These are phyloP conservation scores for Opeltia flavorubescens DNA, from an alignment of 495 filamentous ascomycete species.

Conservation along the genomic window DNA sequence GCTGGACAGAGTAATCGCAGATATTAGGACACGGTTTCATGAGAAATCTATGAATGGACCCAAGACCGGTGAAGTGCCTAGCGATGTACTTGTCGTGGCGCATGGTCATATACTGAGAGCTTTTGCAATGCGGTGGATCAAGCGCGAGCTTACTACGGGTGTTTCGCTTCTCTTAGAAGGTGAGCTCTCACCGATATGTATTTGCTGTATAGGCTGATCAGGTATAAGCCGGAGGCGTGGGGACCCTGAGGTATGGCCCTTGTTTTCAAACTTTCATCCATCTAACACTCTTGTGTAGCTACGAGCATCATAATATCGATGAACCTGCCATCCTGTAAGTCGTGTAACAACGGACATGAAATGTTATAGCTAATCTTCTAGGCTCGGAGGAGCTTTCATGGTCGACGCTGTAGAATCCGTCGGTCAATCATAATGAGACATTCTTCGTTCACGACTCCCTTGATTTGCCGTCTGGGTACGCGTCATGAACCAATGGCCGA, in stretches of 20 bases:
- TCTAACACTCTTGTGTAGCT: conserved; percentile 26
- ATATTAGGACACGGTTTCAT: conserved; percentile 51
- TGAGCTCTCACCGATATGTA: not conserved
- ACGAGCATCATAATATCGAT: conserved; percentile 52
- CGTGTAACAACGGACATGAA: not conserved
- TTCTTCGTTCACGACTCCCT: too few relatives aligned
- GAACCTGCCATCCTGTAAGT: conserved; percentile 50
- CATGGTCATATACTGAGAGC: conserved; percentile 84
- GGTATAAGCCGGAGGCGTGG: conserved; percentile 72
- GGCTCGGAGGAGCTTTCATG: conserved; percentile 15
- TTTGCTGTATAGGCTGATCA: not conserved
- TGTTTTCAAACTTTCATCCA: conserved; percentile 1
- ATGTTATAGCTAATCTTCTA: not conserved
- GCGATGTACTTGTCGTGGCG: conserved; percentile 55
- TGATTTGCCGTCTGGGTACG: too few relatives aligned
- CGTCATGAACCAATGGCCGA: too few relatives aligned
- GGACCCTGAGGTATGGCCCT: conserved; percentile 51
- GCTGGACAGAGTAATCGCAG: conserved; percentile 58
- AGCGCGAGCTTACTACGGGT: conserved; percentile 45
- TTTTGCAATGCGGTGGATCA: conserved; percentile 80
- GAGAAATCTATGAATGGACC: conserved; percentile 18
- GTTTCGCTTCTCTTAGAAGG: conserved; percentile 25
- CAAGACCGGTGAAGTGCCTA: conserved; percentile 28
- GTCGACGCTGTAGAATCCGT: conserved; percentile 5
- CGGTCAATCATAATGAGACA: not conserved